phyloP scores from a whole-genome alignment of 495 filamentous ascomycete genomes.

The Trichocladium uniseriatum region DNA sequence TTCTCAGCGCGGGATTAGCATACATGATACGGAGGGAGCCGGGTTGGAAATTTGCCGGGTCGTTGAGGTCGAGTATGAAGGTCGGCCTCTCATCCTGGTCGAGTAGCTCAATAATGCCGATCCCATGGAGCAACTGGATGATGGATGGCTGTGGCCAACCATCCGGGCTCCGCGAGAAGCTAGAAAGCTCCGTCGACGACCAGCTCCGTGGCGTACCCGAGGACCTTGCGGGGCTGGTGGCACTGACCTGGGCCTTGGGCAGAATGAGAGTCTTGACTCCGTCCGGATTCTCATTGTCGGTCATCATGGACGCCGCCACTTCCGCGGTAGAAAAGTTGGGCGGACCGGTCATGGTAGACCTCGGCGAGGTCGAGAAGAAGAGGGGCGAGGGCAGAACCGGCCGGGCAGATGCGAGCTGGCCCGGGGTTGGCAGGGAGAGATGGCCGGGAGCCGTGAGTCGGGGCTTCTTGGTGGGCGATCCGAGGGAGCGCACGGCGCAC shows the following conservation, averaged over 20 bases:
- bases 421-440: constrained; percentile 20
- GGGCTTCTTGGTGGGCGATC: constrained; percentile 19
- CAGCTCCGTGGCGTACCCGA: constrained; percentile 41
- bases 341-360: constrained; percentile 38
- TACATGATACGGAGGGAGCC: constrained; percentile 48
- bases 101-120: constrained; percentile 55
- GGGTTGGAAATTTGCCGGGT: constrained; percentile 41
- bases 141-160: constrained; percentile 28
- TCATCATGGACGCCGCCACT: constrained; percentile 50
- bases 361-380: constrained; percentile 49
- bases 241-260: constrained; percentile 48
- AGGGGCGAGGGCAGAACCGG: constrained; percentile 36
- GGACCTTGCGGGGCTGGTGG: constrained; percentile 39
- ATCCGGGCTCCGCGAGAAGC: constrained; percentile 34
- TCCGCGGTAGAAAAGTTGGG: constrained; percentile 47
- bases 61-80: constrained; percentile 55
- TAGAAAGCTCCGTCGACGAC: constrained; percentile 34
- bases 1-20: constrained; percentile 49
- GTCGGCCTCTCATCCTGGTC: constrained; percentile 60
- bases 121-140: constrained; percentile 42
- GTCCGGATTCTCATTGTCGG: constrained; percentile 38
- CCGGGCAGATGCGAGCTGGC: constrained; percentile 21
- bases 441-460: constrained; percentile 21
- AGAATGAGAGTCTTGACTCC: constrained; percentile 57
- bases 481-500: constrained; percentile 3